Conservation (phyloP, 2,329 filamentous ascomycete genomes). For the Paecilomyces sp. region DNA sequence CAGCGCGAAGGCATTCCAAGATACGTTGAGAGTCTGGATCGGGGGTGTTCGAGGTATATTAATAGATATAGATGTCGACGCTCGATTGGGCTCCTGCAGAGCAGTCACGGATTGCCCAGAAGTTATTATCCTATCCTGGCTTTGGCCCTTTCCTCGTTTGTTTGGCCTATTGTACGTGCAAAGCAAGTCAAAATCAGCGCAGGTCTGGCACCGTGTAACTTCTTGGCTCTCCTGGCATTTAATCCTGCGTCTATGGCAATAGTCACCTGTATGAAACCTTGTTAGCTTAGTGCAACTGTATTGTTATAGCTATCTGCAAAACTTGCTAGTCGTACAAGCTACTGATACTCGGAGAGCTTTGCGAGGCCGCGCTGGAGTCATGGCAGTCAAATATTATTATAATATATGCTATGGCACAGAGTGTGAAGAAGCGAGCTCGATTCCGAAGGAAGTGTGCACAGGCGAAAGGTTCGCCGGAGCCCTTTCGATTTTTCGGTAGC, state of each 20-base stretch:
- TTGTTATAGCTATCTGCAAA: neutral
- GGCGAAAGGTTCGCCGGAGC: no score
- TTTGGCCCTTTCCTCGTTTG: conserved; percentile 23
- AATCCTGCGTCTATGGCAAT: conserved; percentile 44
- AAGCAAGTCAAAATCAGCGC: conserved; percentile 42
- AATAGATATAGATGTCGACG: no score
- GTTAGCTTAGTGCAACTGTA: neutral
- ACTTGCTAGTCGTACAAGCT: neutral
- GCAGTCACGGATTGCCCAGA: conserved; percentile 7
- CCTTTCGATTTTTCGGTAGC: no score
- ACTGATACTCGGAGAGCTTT: neutral
- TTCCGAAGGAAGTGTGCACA: no score
- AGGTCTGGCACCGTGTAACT: conserved; percentile 41
- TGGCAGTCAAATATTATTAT: no score
- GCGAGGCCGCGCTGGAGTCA: neutral
- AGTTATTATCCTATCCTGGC: conserved; percentile 12
- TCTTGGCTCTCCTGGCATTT: conserved; percentile 34
- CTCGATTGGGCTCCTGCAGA: conserved; percentile 10
- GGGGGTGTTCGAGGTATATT: no score
- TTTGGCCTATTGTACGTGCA: conserved; percentile 43
- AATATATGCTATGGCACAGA: no score
- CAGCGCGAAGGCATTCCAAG: conserved; percentile 36
- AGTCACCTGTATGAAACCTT: conserved; percentile 29
- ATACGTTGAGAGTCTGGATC: conserved; percentile 3
- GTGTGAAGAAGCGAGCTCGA: no score